Evolutionary conservation across 164 flowering plant species (phyloP), one percentile per base, ranked within the genome.

Genomic region (Nymphaea thermarum): DNA sequence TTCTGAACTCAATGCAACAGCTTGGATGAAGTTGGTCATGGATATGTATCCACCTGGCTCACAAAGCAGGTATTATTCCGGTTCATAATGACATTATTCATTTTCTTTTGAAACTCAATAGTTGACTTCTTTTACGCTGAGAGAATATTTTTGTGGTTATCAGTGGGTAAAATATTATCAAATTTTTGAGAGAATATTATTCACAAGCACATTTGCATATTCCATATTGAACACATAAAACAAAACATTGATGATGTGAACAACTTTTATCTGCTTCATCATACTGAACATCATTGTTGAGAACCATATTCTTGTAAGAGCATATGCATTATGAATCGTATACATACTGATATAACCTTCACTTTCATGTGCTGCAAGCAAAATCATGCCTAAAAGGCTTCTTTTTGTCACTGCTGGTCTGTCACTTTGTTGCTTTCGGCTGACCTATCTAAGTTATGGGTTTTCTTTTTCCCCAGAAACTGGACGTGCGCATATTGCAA

Each of bases 1-100:
- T 71, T 60, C 68, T 45, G 87, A 79, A 61, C 66, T 72, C 59
- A 78, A 73, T 77, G 63, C 76, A 62, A 64, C 82, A 45, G 67
- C 90, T 60, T 94, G 98, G 98, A 65, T 80, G 44, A 89, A 88
- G 82, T 73, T 91, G 73, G 90, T 94, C 71, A 75, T 87, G 86
- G 86, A 86, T 69, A 65, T 91, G 86, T 85, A 89, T 74, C 93
- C 88, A 44, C 85, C 86, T 57, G 93, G 96, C 74, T 76, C 95
- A 69, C 78, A 90, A 10, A 42, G 82, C 66, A 89, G 93, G 97
- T 93, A 73, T 66, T 12, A 7, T 43, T 62, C 51, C 44, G 43
- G 15, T 43, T 41, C 16, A 55, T n/a, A n/a, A 43, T 42, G 59
- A 44, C 4, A 36, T 15, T 7, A 16, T 4, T 57, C 6, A 0